Conservation (phyloP, 2,329 filamentous ascomycete species). For the Madurella mycetomatis region DNA sequence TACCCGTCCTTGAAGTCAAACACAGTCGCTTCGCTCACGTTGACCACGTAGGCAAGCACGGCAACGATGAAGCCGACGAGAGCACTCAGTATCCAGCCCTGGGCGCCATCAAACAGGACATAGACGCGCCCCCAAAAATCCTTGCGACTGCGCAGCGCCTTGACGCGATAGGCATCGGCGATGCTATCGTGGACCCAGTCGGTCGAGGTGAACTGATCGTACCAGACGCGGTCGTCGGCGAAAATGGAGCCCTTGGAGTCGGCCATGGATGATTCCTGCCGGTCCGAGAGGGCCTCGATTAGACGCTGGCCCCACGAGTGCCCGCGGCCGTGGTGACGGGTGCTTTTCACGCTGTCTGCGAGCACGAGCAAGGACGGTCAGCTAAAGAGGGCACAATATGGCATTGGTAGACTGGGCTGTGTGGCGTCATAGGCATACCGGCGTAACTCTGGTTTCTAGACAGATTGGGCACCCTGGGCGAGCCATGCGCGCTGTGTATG, state of each 20-base stretch:
- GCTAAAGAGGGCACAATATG: background rate
- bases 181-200: slow-evolving; percentile 99
- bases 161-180: slow-evolving; percentile 84
- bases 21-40: slow-evolving; percentile 76
- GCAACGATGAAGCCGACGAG: slow-evolving; percentile 85
- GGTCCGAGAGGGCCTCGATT: slow-evolving; percentile 56
- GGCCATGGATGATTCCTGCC: slow-evolving; percentile 50
- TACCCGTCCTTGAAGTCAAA: slow-evolving; percentile 93
- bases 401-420: background rate
- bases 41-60: slow-evolving; percentile 79
- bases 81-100: slow-evolving; percentile 92
- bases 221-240: slow-evolving; percentile 89
- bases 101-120: slow-evolving; percentile 76
- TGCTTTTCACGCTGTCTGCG: slow-evolving; percentile 36
- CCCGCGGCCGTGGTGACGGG: slow-evolving; percentile 52
- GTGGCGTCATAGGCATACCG: slow-evolving; percentile 14
- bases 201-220: slow-evolving; percentile 95
- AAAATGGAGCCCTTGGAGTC: slow-evolving; percentile 64
- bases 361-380: background rate
- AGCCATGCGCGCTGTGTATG: slow-evolving; percentile 25
- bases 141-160: slow-evolving; percentile 73
- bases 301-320: slow-evolving; percentile 59
- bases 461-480: slow-evolving; percentile 25
- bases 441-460: slow-evolving; percentile 30
- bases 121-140: slow-evolving; percentile 77